A percentile compares a stretch with the other conserved stretches of the same genome.
Conservation (phyloP, 192 early-diverging fungal species). For the Coemansia sp. region DNA sequence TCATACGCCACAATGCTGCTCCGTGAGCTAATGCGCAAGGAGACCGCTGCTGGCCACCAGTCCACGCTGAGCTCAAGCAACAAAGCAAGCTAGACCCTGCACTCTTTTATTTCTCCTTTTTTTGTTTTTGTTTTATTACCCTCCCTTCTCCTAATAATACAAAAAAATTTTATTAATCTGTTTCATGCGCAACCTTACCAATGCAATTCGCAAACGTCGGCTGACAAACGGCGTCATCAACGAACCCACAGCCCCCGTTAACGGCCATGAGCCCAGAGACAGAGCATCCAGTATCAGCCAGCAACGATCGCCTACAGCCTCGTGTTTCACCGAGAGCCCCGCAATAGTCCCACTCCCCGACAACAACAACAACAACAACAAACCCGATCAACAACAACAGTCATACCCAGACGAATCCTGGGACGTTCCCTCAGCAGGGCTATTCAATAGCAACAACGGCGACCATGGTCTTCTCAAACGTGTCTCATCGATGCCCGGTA, state of each 20-base stretch:
- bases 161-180: neutral
- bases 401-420: neutral
- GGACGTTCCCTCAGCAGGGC: conserved; percentile 13
- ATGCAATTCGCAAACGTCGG: conserved; percentile 34
- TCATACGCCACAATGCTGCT: conserved; percentile 98
- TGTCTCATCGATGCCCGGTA: conserved; percentile 47
- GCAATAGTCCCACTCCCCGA: neutral
- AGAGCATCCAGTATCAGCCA: neutral
- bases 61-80: conserved; percentile 21
- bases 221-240: neutral
- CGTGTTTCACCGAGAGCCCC: neutral
- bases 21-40: conserved; percentile 77
- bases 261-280: conserved; percentile 5
- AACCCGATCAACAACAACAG: neutral
- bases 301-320: neutral
- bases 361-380: neutral
- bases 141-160: neutral
- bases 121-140: neutral
- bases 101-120: neutral
- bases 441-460: conserved; percentile 10
- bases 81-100: neutral
- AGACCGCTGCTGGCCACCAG: conserved; percentile 63
- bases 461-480: conserved; percentile 40
- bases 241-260: neutral
- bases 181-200: conserved; percentile 37